Percentiles rank a stretch among this genome's conserved stretches.
Evolutionary conservation across 305 asterid species (phyloP).

Genomic region (Fraxinus angustifolia): DNA sequence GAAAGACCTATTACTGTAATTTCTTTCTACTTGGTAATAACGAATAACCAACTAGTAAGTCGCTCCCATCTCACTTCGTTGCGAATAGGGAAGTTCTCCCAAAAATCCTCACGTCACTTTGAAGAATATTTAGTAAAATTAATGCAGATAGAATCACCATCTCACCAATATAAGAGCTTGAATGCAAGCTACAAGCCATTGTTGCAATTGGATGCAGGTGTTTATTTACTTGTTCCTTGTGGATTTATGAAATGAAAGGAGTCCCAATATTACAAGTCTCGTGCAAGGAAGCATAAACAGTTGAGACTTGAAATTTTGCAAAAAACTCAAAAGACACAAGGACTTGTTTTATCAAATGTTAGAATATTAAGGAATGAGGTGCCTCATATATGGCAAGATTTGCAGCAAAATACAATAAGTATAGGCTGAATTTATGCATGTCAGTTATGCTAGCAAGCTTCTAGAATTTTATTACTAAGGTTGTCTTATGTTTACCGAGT

Average conservation of each 20-base stretch:
- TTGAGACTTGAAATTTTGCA: not conserved
- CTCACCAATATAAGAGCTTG: not conserved
- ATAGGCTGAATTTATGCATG: not conserved
- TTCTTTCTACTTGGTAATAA: not conserved
- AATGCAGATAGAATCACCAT: not conserved
- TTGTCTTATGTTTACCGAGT: not conserved
- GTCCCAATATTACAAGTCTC: not conserved
- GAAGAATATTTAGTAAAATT: not conserved
- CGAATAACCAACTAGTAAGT: not conserved
- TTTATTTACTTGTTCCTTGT: not conserved
- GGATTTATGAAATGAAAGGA: not conserved
- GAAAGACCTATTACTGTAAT: not conserved
- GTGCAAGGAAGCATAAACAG: not conserved
- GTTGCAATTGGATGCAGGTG: not conserved
- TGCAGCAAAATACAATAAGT: not conserved
- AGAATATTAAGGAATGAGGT: not conserved
- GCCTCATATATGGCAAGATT: not conserved
- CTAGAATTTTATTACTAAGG: not conserved
- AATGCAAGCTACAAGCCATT: not conserved
- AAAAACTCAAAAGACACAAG: not conserved
- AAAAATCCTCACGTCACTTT: not conserved
- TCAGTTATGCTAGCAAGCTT: not conserved
- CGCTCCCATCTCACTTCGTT: not conserved
- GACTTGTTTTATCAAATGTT: not conserved
- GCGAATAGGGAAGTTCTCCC: not conserved